Evolutionary conservation across 169 alveolate species (phyloP).

Genomic region (Theileria orientalis): DNA sequence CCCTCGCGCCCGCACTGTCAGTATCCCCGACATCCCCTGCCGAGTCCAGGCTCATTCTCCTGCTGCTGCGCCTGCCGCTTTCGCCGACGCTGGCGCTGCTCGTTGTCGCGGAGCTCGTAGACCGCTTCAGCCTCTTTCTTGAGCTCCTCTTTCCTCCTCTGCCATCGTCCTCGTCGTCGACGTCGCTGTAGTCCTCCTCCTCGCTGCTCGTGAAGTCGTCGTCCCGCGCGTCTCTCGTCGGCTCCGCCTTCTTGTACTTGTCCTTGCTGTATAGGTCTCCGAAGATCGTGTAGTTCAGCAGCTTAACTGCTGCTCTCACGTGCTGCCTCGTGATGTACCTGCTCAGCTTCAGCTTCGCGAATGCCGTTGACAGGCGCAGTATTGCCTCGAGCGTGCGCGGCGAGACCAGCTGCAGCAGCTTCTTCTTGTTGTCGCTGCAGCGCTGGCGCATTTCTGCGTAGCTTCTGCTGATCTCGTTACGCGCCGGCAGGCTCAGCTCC

Average conservation of each 20-base stretch:
- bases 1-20: too few relatives aligned
- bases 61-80: too few relatives aligned
- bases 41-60: too few relatives aligned
- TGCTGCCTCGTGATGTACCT: slow-evolving; percentile 78
- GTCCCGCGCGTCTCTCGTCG: slow-evolving; percentile 1
- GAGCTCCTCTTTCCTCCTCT: neutral
- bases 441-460: slow-evolving; percentile 75
- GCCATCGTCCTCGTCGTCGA: neutral
- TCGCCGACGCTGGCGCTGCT: neutral
- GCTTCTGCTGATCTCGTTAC: slow-evolving; percentile 71
- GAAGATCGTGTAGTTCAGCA: slow-evolving; percentile 78
- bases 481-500: slow-evolving; percentile 79
- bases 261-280: slow-evolving; percentile 66
- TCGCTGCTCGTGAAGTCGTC: neutral
- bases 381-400: slow-evolving; percentile 88
- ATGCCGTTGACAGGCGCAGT: slow-evolving; percentile 86
- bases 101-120: neutral
- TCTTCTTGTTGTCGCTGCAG: slow-evolving; percentile 63
- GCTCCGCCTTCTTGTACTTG: slow-evolving; percentile 21
- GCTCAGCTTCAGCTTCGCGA: slow-evolving; percentile 80
- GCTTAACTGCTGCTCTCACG: slow-evolving; percentile 74
- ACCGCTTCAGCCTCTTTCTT: neutral
- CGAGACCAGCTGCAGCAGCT: slow-evolving; percentile 72
- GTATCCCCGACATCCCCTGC: too few relatives aligned
- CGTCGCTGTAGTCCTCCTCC: neutral